Percentiles rank a stretch among this genome's conserved stretches.
Evolutionary conservation across 805 yeast genomes (phyloP).

Genomic region (Ogataea polymorpha): DNA sequence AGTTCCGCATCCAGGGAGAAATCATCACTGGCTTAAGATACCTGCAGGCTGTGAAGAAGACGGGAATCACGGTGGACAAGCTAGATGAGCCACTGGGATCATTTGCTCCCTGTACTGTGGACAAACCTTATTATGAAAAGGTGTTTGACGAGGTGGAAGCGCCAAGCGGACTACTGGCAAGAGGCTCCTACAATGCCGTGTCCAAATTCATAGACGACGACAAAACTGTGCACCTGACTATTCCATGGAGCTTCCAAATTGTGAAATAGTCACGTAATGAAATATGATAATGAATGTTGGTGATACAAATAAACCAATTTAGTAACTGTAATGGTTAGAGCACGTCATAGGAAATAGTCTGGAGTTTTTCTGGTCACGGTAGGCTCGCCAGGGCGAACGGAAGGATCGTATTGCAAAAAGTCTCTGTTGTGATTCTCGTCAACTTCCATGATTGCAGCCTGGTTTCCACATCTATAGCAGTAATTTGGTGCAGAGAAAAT

Average conservation of each 20-base stretch:
- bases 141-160: conserved; percentile 78
- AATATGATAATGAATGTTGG: conserved; percentile 8
- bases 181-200: conserved; percentile 79
- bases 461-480: conserved; percentile 97
- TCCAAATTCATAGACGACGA: conserved; percentile 89
- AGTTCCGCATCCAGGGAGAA: conserved; percentile 76
- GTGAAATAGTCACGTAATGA: conserved; percentile 42
- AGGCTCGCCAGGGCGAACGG: conserved; percentile 97
- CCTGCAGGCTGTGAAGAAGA: conserved; percentile 78
- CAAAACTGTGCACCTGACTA: conserved; percentile 61
- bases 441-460: conserved; percentile 97
- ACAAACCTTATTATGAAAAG: conserved; percentile 73
- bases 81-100: conserved; percentile 87
- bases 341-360: conserved; percentile 77
- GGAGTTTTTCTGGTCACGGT: conserved; percentile 96
- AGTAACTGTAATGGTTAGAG: conserved; percentile 7
- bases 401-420: conserved; percentile 93
- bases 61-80: conserved; percentile 85
- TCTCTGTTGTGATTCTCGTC: conserved; percentile 91
- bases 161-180: conserved; percentile 83
- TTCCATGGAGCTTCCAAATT: conserved; percentile 86
- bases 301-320: conserved; percentile 12
- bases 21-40: conserved; percentile 88
- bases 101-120: conserved; percentile 82
- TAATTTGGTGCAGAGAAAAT: conserved; percentile 94